Evolutionary conservation across 164 flowering plant species (phyloP).

Genomic region (Chloranthus sessilifolius): DNA sequence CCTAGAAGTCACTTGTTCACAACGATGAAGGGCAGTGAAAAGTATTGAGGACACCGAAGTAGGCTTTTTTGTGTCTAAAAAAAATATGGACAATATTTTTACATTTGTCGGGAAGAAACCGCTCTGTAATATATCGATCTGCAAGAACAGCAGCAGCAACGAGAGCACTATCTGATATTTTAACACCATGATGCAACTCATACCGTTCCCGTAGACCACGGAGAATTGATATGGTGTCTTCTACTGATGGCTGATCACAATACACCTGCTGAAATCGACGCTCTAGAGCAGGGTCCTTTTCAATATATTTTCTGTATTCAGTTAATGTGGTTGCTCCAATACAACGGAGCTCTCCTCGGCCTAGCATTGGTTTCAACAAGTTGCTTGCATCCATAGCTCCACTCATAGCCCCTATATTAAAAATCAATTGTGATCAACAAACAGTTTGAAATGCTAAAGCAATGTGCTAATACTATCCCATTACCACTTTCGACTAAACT

Average conservation of each 20-base stretch:
- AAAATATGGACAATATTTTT: too few relatives aligned
- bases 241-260: constrained; percentile 87
- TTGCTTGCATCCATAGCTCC: constrained; percentile 99
- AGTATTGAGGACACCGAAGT: too few relatives aligned
- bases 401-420: constrained; percentile 58
- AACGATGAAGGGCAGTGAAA: too few relatives aligned
- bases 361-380: constrained; percentile 94
- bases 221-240: constrained; percentile 86
- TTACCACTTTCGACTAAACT: too few relatives aligned
- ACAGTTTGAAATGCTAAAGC: background rate
- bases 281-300: constrained; percentile 93
- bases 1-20: too few relatives aligned
- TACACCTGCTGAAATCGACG: constrained; percentile 95
- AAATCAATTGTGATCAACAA: constrained; percentile 7
- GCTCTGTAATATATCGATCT: constrained; percentile 82
- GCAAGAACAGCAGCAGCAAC: constrained; percentile 90
- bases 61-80: too few relatives aligned
- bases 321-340: constrained; percentile 92
- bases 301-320: constrained; percentile 91
- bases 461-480: too few relatives aligned
- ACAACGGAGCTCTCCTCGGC: constrained; percentile 93
- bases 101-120: constrained; percentile 98
- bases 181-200: constrained; percentile 95
- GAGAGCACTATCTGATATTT: constrained; percentile 90
- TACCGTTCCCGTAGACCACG: constrained; percentile 93